Evolutionary conservation across 2,329 filamentous ascomycete genomes (phyloP).

Genomic region (Verticillium nonalfalfae): DNA sequence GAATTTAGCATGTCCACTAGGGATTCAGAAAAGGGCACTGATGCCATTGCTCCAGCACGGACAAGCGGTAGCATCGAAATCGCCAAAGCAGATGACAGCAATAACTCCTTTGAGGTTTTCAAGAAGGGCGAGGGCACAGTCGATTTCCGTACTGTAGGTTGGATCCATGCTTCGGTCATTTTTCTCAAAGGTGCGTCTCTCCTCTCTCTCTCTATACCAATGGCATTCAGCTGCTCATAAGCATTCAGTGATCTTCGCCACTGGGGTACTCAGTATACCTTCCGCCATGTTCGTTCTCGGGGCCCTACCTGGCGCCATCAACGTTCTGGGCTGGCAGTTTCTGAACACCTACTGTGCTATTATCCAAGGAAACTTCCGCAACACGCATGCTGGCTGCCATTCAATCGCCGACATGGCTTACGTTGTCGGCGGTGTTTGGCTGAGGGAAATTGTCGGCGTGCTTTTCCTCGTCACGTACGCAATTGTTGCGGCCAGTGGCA

Average conservation of each 20-base stretch:
- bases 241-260: constrained; percentile 31
- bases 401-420: constrained; percentile 49
- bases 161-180: constrained; percentile 39
- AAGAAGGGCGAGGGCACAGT: constrained; percentile 33
- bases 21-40: constrained; percentile 10
- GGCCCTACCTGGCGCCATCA: constrained; percentile 33
- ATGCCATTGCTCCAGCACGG: constrained; percentile 13
- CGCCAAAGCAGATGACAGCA: constrained; percentile 14
- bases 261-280: constrained; percentile 33
- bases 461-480: constrained; percentile 54
- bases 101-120: constrained; percentile 34
- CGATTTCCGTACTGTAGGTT: constrained; percentile 40
- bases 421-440: constrained; percentile 42
- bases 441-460: constrained; percentile 46
- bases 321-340: constrained; percentile 32
- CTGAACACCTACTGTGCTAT: constrained; percentile 33
- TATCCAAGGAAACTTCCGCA: constrained; percentile 31
- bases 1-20: constrained; percentile 4
- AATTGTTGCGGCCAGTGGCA: constrained; percentile 49
- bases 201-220: too few relatives aligned
- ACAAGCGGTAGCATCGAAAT: constrained; percentile 15
- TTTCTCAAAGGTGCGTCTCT: constrained; percentile 31
- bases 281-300: constrained; percentile 34
- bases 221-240: neutral
- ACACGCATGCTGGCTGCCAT: constrained; percentile 29